A percentile compares a stretch with the other conserved stretches of the same genome.
These are phyloP conservation scores for Fusarium transvaalense DNA, from an alignment of 2,329 filamentous ascomycete species.

Conservation along the genomic window DNA sequence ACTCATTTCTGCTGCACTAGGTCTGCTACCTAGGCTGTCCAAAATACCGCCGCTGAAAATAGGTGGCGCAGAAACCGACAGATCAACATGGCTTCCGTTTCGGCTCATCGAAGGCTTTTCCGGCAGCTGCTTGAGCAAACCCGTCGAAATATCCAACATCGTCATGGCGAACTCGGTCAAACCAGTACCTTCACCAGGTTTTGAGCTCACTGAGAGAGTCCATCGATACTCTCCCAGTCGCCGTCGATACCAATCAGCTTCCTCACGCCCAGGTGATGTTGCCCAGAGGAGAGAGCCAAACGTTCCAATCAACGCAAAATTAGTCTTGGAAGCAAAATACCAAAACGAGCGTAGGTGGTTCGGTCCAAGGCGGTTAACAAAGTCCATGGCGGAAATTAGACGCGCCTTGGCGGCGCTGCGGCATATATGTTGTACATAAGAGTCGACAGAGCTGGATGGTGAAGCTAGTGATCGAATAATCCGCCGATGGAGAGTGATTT, in stretches of 20 bases:
- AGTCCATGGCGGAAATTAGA: constrained; percentile 96
- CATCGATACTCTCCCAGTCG: constrained; percentile 91
- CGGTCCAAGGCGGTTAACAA: constrained; percentile 91
- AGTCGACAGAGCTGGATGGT: constrained; percentile 66
- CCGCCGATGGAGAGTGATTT: constrained; percentile 91
- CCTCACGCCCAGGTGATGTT: constrained; percentile 86
- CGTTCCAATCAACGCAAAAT: constrained; percentile 94
- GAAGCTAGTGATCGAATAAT: constrained; percentile 83
- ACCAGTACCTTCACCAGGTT: constrained; percentile 71
- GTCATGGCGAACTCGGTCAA: constrained; percentile 80
- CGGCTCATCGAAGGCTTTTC: constrained; percentile 77
- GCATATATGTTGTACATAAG: constrained; percentile 91
- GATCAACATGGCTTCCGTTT: constrained; percentile 63
- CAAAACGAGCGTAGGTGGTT: constrained; percentile 91
- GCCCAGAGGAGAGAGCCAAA: constrained; percentile 93
- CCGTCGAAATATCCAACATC: constrained; percentile 79
- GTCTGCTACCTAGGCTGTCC: constrained; percentile 59
- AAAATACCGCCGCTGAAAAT: constrained; percentile 54
- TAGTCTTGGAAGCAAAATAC: constrained; percentile 89
- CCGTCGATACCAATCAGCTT: constrained; percentile 91
- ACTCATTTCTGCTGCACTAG: constrained; percentile 61
- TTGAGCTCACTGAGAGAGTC: constrained; percentile 89
- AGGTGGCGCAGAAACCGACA: constrained; percentile 54
- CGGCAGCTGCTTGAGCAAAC: constrained; percentile 75
- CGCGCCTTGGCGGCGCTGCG: constrained; percentile 93